Evolutionary conservation across 345 rosid species (phyloP).

Genomic region (Sonneratia caseolaris): DNA sequence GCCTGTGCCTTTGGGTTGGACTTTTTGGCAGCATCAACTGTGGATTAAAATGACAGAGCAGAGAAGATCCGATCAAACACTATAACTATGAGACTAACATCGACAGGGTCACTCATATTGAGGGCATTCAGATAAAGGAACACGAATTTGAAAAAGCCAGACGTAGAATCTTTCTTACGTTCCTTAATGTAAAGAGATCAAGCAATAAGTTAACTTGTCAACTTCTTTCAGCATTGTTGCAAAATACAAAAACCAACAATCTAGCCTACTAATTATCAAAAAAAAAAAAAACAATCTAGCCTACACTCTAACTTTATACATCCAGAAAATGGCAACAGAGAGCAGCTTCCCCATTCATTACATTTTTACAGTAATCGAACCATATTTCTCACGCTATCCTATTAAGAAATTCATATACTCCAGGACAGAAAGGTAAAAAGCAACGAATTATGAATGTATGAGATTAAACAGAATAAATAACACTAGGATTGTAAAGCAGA

Average conservation of each 20-base stretch:
- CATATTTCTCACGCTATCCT: too few relatives aligned
- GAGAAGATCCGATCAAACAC: background rate
- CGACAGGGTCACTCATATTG: background rate
- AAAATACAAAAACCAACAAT: background rate
- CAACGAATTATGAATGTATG: background rate
- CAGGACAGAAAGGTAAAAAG: background rate
- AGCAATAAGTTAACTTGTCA: background rate
- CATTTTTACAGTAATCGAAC: too few relatives aligned
- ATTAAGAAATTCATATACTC: too few relatives aligned
- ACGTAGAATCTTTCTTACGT: background rate
- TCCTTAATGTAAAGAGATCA: background rate
- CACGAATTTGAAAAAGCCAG: too few relatives aligned
- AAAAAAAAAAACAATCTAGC: background rate
- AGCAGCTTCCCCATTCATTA: too few relatives aligned
- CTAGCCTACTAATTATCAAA: too few relatives aligned
- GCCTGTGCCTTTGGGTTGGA: constrained; percentile 58
- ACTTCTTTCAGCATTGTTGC: background rate
- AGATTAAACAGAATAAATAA: background rate
- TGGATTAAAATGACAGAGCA: background rate
- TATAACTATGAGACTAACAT: background rate
- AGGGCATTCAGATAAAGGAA: background rate
- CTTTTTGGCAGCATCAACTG: constrained; percentile 29
- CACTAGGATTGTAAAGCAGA: background rate
- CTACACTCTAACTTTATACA: background rate
- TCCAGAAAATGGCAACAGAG: too few relatives aligned